Evolutionary conservation across 345 rosid species (phyloP).

Genomic region (Aegle marmelos): DNA sequence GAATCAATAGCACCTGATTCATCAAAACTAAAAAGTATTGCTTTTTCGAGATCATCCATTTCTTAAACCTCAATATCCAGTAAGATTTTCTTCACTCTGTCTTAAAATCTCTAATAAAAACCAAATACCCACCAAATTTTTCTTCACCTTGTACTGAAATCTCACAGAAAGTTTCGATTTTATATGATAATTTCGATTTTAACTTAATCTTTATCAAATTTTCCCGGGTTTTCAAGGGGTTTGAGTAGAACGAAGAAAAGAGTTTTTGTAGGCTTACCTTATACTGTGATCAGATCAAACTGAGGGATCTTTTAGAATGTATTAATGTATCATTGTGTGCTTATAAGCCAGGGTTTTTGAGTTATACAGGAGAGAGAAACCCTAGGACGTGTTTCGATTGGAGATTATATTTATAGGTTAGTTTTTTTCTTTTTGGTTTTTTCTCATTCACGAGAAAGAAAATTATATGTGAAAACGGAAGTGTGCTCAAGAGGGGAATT

Average conservation of each 20-base stretch:
- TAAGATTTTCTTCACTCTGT: neutral
- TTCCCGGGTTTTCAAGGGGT: neutral
- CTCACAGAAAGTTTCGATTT: neutral
- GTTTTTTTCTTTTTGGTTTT: neutral
- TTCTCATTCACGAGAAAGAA: neutral
- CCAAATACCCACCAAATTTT: neutral
- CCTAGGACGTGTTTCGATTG: slow-evolving; percentile 9
- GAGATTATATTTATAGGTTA: slow-evolving; percentile 17
- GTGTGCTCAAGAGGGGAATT: neutral
- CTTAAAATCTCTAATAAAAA: neutral
- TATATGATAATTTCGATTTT: neutral
- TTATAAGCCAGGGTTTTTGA: slow-evolving; percentile 11
- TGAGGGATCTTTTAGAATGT: slow-evolving; percentile 9
- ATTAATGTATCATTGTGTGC: neutral
- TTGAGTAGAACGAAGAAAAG: neutral
- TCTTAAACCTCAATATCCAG: slow-evolving; percentile 19
- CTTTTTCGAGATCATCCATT: slow-evolving; percentile 90
- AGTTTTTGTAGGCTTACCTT: slow-evolving; percentile 23
- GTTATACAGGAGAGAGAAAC: neutral
- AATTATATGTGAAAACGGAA: neutral
- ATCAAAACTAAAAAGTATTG: slow-evolving; percentile 75
- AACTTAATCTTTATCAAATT: neutral
- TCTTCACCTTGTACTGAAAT: neutral
- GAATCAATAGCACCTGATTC: slow-evolving; percentile 65
- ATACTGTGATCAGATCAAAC: slow-evolving; percentile 10